Evolutionary conservation across 179 eudicot species (phyloP).

Genomic region (Heliamphora pulchella): DNA sequence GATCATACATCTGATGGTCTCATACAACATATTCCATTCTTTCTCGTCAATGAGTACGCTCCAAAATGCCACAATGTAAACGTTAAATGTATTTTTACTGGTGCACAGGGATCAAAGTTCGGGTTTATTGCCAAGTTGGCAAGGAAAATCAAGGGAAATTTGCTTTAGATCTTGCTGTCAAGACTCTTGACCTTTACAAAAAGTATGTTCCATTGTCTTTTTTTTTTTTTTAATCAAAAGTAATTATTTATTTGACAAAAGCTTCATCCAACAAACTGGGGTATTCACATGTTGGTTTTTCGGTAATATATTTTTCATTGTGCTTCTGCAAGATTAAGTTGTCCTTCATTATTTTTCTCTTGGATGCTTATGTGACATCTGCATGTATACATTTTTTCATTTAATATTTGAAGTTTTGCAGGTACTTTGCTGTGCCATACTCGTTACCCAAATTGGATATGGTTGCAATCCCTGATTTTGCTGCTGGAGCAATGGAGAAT

Average conservation of each 20-base stretch:
- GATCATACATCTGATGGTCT: conserved; percentile 87
- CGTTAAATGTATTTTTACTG: conserved; percentile 1
- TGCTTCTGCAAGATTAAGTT: not conserved
- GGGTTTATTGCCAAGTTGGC: conserved; percentile 93
- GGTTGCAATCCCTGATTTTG: conserved; percentile 99
- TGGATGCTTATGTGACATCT: not conserved
- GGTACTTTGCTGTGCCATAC: conserved; percentile 91
- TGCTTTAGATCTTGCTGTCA: conserved; percentile 90
- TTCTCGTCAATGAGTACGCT: not conserved
- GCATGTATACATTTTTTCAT: conserved; percentile 1
- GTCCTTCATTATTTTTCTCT: not conserved
- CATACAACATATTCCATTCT: not conserved
- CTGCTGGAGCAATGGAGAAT: conserved; percentile 99
- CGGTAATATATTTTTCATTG: not conserved
- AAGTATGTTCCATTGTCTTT: conserved; percentile 46
- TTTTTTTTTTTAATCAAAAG: not conserved
- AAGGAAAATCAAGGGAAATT: conserved; percentile 88
- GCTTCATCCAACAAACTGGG: not conserved
- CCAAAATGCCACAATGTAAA: not conserved
- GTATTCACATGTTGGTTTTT: not conserved
- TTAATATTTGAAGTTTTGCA: conserved; percentile 20
- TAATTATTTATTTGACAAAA: not conserved
- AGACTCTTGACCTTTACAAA: conserved; percentile 77
- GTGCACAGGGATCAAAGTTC: conserved; percentile 64
- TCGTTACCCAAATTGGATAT: conserved; percentile 92